Conservation (phyloP, 192 early-diverging fungal genomes). For the Linnemannia schmuckeri region DNA sequence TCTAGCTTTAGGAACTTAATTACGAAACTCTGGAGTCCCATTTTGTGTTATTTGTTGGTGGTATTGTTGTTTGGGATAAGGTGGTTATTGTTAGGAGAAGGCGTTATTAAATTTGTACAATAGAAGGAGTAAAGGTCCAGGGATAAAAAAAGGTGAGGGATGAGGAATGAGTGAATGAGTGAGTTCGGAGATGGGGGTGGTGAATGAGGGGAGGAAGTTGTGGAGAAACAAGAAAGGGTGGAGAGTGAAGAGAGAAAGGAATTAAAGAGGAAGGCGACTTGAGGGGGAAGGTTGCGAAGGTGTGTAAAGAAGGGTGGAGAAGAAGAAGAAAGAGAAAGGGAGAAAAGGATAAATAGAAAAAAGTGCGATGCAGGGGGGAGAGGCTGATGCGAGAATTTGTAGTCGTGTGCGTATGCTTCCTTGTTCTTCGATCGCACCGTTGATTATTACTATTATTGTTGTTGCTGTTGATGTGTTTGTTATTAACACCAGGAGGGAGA, state of each 20-base stretch:
- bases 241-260: neutral
- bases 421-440: neutral
- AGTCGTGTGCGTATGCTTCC: neutral
- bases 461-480: neutral
- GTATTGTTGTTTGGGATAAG: neutral
- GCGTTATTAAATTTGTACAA: neutral
- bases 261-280: neutral
- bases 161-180: constrained; percentile 2
- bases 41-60: neutral
- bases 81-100: neutral
- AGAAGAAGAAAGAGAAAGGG: constrained; percentile 4
- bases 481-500: neutral
- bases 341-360: constrained; percentile 17
- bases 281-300: neutral
- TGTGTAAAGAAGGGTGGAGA: constrained; percentile 11
- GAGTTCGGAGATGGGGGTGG: neutral
- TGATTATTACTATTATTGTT: neutral
- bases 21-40: constrained; percentile 3
- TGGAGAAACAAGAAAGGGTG: neutral
- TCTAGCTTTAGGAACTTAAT: constrained; percentile 29
- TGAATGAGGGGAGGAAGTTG: neutral
- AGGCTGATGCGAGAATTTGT: neutral
- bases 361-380: neutral
- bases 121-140: neutral
- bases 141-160: neutral